Evolutionary conservation across 2,329 filamentous ascomycete species (phyloP), one percentile per base, ranked within the genome.

Genomic region (Fusarium aywerte): DNA sequence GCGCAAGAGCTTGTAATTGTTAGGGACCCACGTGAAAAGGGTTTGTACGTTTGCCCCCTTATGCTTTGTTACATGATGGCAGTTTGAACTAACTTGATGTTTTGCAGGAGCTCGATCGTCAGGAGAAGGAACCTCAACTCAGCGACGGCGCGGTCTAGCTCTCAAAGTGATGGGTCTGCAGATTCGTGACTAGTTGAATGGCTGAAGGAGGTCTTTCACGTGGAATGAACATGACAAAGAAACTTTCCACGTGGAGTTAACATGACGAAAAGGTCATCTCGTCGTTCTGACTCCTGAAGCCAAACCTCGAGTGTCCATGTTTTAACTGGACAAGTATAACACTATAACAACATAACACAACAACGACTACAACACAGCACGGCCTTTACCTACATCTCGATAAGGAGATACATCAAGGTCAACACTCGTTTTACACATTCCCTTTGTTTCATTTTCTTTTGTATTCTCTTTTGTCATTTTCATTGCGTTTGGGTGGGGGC

Each of bases 1-100:
- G 67, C 61, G 25, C 68, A 74, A 32, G 72, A 74, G 25, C 44
- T 74, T 23, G 69, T 74, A 7, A 68, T 74, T 36, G 72, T 74
- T 23, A 61, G 72, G 11, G 72, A 74, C 40, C 67, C 72, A 32
- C 48, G 64, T 25, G 63, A 65, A 49, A 62, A 68, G 25, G 72
- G 62, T 55, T 66, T 74, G 72, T 71, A 62, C 71, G 72, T 70
- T 13, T 2, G 11, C 33, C 18, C 7, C n/a, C 1, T n/a, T 1
- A 16, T 1, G 20, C 12, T 7, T 27, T 13, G 0, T 21, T 27
- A 27, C 27, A 9, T 27, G 4, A 27, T 27, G 27, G 27, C 9
- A 27, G 11, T 7, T 27, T 13, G 0, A 21, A 36, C 67, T 68
- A 51, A 70, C 5, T 27, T 27, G 27, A 9, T 27, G 0, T 16